These are phyloP conservation scores for Trichoderma sp. DNA, from an alignment of 2,329 filamentous ascomycete genomes.

Conservation along the genomic window DNA sequence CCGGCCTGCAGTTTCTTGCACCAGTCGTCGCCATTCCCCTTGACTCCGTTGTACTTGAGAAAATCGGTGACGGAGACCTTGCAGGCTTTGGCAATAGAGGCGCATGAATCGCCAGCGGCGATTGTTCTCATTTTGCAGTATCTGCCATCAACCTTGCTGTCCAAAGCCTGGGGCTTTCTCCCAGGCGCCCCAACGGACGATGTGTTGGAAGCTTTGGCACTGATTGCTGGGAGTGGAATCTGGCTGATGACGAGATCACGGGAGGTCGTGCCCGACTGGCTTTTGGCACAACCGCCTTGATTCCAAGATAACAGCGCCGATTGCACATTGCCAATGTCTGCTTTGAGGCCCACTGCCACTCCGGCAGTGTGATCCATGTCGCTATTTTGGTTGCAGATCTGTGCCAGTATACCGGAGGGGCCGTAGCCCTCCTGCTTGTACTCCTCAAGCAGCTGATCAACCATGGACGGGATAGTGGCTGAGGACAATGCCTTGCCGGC, in stretches of 20 bases:
- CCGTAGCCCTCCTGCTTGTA: not conserved
- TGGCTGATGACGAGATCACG: not conserved
- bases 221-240: not conserved
- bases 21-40: conserved; percentile 29
- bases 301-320: conserved; percentile 21
- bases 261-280: not conserved
- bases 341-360: conserved; percentile 1
- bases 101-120: not conserved
- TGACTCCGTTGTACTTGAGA: conserved; percentile 44
- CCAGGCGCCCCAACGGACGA: too few relatives aligned
- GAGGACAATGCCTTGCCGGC: conserved; percentile 3
- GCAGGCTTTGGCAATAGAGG: not conserved
- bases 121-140: not conserved
- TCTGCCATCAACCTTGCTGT: not conserved
- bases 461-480: conserved; percentile 7
- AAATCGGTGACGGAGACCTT: not conserved
- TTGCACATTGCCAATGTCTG: conserved; percentile 2
- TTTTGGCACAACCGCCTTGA: conserved; percentile 1
- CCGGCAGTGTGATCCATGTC: conserved; percentile 19
- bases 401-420: not conserved
- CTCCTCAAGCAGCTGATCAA: conserved; percentile 4
- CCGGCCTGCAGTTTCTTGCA: conserved; percentile 41
- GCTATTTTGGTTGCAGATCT: conserved; percentile 4
- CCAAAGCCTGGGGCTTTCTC: not conserved
- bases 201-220: not conserved